Evolutionary conservation across 106 monocot species (phyloP).

Genomic region (Amphibolis antarctica): DNA sequence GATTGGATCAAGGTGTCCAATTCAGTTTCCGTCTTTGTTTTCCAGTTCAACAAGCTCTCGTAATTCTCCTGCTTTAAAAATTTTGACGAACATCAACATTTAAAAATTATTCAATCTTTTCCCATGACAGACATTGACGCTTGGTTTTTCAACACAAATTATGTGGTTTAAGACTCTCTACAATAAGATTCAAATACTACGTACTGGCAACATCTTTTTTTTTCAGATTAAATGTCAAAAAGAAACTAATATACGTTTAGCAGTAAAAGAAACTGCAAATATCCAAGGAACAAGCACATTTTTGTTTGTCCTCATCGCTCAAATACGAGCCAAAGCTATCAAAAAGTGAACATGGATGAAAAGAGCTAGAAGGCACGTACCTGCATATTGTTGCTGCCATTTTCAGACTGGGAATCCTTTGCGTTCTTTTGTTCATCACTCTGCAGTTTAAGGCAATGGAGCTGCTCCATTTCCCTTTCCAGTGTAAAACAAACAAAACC

Average conservation of each 20-base stretch:
- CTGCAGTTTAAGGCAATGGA: conserved; percentile 8
- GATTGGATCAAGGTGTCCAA: conserved; percentile 16
- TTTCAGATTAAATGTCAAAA: too few species aligned
- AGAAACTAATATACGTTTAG: too few species aligned
- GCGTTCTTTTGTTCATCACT: conserved; percentile 1
- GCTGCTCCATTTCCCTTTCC: conserved; percentile 9
- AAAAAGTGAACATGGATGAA: too few species aligned
- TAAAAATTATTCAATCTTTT: neutral
- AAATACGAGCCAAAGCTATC: neutral
- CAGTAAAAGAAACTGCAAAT: too few species aligned
- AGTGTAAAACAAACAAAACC: neutral
- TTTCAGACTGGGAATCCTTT: neutral
- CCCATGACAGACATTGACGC: too few species aligned
- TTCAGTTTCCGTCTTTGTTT: conserved; percentile 44
- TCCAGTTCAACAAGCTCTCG: conserved; percentile 30
- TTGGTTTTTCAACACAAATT: too few species aligned
- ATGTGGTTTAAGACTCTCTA: too few species aligned
- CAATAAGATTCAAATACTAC: too few species aligned
- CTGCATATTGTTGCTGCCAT: neutral
- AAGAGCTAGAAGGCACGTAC: neutral
- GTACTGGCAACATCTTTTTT: too few species aligned
- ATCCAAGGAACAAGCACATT: too few species aligned
- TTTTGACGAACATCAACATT: neutral
- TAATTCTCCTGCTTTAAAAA: conserved; percentile 27
- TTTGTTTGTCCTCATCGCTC: too few species aligned